Base-by-base conservation (phyloP, 768 basidiomycete genomes). In the Hericium coralloides region DNA sequence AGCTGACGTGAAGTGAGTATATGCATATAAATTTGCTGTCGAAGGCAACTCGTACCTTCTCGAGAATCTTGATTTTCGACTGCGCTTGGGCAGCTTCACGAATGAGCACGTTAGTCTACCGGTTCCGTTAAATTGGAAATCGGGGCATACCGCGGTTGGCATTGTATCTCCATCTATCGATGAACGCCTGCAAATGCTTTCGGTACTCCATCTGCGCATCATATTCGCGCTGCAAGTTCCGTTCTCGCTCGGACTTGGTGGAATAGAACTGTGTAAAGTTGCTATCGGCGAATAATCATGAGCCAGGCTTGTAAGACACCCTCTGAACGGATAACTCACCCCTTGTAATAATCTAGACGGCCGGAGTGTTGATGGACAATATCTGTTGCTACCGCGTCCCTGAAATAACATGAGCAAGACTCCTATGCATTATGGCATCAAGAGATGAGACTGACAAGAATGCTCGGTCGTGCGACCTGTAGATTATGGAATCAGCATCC, bases 261-360 rank as follows among this genome's bases (percentile, higher is more conserved):
- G 95, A 95, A 69, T 99, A 98, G 79, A 99, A 98, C 69, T 98
- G 95, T 1, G 90, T 85, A 72, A 98, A 99, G 74, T 98, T 98
- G 57, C 89, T 92, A 62, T n/a, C 4, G 14, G 12, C 7, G 15
- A 20, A 45, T n/a, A 8, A 17, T 9, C 38, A 37, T 26, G 12
- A 20, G 45, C 55, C 59, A 10, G 57, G 54, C 26, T 60, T 52
- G 39, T 26, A 53, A 2, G 49, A 25, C 15, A 8, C 23, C 37
- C 36, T 26, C 4, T 22, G 15, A 25, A 12, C 18, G 17, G 22
- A 38, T 12, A 6, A 62, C 74, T 25, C 65, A 89, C 84, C 95
- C 97, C 75, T 98, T 97, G 77, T 95, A 98, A 74, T 98, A 98
- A 69, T 98, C 94, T 18, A 98, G 78, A 49, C 97, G 81, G 55